Base-by-base conservation (phyloP, 2,329 filamentous ascomycete species). In the Zopfia rhizophila region DNA sequence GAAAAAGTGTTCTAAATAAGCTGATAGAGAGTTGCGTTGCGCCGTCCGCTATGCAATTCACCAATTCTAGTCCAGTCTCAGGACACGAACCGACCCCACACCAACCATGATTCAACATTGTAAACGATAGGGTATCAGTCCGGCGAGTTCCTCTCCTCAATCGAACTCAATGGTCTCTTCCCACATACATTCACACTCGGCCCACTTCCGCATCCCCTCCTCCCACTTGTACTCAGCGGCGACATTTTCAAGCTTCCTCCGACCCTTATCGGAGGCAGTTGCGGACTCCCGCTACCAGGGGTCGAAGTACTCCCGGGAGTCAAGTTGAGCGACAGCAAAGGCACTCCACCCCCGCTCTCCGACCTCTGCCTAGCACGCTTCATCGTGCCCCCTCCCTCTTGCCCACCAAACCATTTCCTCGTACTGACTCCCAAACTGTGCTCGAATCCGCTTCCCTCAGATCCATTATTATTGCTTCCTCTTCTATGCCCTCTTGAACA, bases 391-490 rank as follows among this genome's bases (percentile, higher is more conserved):
- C 31, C 23, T n/a, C 45, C 49, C 22, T 47, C 50, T n/a, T 47
- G 42, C n/a, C 39, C 47, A 10, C 38, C 47, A 13, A 40, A 45
- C 22, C 38, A 42, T 25, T 21, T 39, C 12, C 41, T 30, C 12
- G 52, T 52, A 5, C 35, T 55, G 13, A 35, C 27, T 18, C 48
- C 48, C 8, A 37, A 28, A 19, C 23, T 48, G 27, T 55, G 48
- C 30, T 55, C 52, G 42, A 55, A 55, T 32, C 31, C 3, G 19
- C 37, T 19, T 47, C 35, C 37, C 43, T 48, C 22, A 47, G n/a
- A n/a, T n/a, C n/a, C n/a, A n/a, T n/a, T 18, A 16, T 33, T 51
- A 27, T 42, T 44, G 25, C 39, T 41, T 14, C 42, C 47, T 28
- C 42, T 30, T 21, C 46, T 35, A 10, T 51, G 51, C 7, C 38